These are phyloP conservation scores for Botrytis deweyae DNA, from an alignment of 2,329 filamentous ascomycete genomes.

Conservation along the genomic window DNA sequence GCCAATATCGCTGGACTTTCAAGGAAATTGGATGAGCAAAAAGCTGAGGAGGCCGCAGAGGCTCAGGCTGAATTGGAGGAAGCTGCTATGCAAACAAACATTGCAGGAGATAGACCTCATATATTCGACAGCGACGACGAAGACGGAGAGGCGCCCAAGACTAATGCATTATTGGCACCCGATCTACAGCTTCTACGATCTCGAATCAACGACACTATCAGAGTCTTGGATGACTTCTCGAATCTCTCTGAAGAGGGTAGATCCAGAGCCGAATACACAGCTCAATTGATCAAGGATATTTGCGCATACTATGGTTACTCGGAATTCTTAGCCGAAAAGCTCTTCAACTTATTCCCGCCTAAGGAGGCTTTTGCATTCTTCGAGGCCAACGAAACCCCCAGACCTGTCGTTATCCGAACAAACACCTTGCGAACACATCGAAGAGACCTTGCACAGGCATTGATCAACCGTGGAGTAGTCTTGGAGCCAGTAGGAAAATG, in stretches of 20 bases:
- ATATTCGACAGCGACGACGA: constrained; percentile 64
- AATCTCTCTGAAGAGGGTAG: constrained; percentile 76
- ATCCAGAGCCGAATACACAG: constrained; percentile 84
- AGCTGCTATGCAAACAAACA: constrained; percentile 87
- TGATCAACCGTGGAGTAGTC: constrained; percentile 95
- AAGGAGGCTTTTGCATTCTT: constrained; percentile 97
- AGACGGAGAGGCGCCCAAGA: constrained; percentile 57
- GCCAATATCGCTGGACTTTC: constrained; percentile 95
- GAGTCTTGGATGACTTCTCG: constrained; percentile 84
- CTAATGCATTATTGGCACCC: constrained; percentile 69
- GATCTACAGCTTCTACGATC: constrained; percentile 86
- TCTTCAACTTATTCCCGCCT: constrained; percentile 88
- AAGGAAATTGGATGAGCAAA: constrained; percentile 75
- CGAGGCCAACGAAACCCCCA: constrained; percentile 93
- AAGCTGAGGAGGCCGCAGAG: constrained; percentile 75
- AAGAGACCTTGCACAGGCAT: constrained; percentile 81
- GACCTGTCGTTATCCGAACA: constrained; percentile 92
- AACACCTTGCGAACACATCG: constrained; percentile 83
- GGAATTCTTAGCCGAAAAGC: constrained; percentile 90
- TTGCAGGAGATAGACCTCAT: constrained; percentile 71
- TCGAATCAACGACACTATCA: constrained; percentile 88
- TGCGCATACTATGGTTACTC: constrained; percentile 98
- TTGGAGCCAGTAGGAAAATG: constrained; percentile 97
- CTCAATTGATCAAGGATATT: constrained; percentile 84
- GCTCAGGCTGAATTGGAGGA: constrained; percentile 85